Conservation (phyloP, 2,329 filamentous ascomycete species). For the Epichloe coenophiala region DNA sequence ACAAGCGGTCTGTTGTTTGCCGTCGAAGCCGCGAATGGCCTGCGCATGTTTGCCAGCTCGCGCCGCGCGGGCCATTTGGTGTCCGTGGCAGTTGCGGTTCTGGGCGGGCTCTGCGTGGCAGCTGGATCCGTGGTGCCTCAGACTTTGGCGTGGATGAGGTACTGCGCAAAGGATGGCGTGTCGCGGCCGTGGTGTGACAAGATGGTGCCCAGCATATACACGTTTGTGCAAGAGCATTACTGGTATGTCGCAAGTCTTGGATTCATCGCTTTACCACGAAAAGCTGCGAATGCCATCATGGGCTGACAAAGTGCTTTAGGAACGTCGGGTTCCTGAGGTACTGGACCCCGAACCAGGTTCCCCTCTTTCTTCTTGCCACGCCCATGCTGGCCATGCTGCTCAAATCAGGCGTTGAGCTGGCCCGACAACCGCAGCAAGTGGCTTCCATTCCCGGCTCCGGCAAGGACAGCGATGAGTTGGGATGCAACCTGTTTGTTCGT, state of each 20-base stretch:
- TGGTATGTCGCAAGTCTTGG: constrained; percentile 49
- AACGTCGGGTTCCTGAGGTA: constrained; percentile 78
- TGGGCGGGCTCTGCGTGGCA: constrained; percentile 56
- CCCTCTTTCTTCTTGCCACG: constrained; percentile 70
- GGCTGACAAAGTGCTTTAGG: constrained; percentile 36
- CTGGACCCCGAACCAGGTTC: constrained; percentile 77
- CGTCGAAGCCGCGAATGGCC: constrained; percentile 37
- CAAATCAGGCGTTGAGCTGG: constrained; percentile 39
- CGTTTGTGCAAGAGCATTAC: constrained; percentile 78
- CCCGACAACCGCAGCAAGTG: constrained; percentile 12
- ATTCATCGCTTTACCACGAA: neutral
- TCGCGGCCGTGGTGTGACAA: constrained; percentile 61
- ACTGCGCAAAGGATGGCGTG: constrained; percentile 34
- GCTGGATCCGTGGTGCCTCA: constrained; percentile 62
- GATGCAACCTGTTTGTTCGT: constrained; percentile 22
- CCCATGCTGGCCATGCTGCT: constrained; percentile 58
- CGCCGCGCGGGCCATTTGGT: constrained; percentile 28
- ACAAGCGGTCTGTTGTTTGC: constrained; percentile 68
- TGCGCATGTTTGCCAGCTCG: constrained; percentile 12
- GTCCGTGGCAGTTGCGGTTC: constrained; percentile 42
- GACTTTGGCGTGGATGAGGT: constrained; percentile 56
- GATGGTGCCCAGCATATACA: constrained; percentile 73
- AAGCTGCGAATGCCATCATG: neutral
- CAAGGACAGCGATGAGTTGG: constrained; percentile 3
- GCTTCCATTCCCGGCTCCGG: neutral